Conservation (phyloP, 2,329 filamentous ascomycete species). For the Xylariaceae sp. region DNA sequence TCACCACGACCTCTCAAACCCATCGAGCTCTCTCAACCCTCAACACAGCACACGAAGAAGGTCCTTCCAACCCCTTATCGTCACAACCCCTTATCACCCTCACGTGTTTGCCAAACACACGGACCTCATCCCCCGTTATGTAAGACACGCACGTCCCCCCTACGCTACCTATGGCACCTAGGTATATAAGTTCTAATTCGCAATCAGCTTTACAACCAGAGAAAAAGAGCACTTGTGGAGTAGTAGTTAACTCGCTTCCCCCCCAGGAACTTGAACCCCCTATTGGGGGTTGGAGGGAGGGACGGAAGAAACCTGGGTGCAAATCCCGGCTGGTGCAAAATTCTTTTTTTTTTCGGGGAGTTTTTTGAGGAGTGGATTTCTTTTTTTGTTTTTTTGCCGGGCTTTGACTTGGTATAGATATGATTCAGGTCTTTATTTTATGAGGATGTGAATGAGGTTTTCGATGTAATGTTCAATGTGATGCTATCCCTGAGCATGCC, state of each 20-base stretch:
- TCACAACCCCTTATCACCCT: no score
- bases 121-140: no score
- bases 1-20: neutral
- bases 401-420: neutral
- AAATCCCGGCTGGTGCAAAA: constrained; percentile 30
- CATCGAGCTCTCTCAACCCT: neutral
- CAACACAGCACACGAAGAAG: neutral
- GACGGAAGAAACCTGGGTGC: constrained; percentile 31
- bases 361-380: neutral
- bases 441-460: no score
- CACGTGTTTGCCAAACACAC: no score
- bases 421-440: neutral
- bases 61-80: neutral
- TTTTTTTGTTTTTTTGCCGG: neutral
- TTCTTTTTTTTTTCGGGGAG: constrained; percentile 3
- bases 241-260: constrained; percentile 32
- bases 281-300: neutral
- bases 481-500: no score
- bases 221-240: constrained; percentile 16
- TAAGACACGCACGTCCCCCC: no score
- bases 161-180: no score
- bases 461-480: no score
- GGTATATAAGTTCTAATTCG: neutral
- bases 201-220: neutral
- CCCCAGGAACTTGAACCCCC: constrained; percentile 13